These are phyloP conservation scores for Orobanche coerulescens DNA, from an alignment of 257 asterid species.

Conservation along the genomic window DNA sequence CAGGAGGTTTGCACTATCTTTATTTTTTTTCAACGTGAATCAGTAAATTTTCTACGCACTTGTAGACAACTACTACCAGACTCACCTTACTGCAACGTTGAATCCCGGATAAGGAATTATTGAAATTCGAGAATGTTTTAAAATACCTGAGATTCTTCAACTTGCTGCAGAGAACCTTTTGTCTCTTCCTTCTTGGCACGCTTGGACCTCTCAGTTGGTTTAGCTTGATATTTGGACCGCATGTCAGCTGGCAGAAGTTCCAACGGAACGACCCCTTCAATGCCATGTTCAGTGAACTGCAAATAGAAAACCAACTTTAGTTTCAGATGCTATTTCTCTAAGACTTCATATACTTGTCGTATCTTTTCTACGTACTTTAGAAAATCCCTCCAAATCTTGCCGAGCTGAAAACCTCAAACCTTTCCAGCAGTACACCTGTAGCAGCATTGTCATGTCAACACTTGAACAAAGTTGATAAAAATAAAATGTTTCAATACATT, in stretches of 20 bases:
- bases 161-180: constrained; percentile 47
- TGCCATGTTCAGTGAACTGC: constrained; percentile 93
- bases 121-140: background rate
- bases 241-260: constrained; percentile 72
- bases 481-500: background rate
- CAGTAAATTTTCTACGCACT: background rate
- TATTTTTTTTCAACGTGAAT: background rate
- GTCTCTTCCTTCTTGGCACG: constrained; percentile 86
- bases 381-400: constrained; percentile 95
- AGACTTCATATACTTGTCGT: constrained; percentile 6
- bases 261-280: constrained; percentile 93
- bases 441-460: constrained; percentile 23
- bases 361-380: constrained; percentile 55
- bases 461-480: constrained; percentile 10
- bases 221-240: constrained; percentile 79
- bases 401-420: constrained; percentile 95
- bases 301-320: background rate
- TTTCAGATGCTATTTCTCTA: constrained; percentile 3
- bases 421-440: constrained; percentile 98
- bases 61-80: background rate
- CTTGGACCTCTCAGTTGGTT: constrained; percentile 68
- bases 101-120: background rate
- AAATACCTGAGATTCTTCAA: constrained; percentile 74
- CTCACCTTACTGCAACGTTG: background rate
- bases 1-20: background rate